Percentiles rank a stretch among this genome's conserved stretches.
These are phyloP conservation scores for Clonostachys sp. DNA, from an alignment of 2,329 filamentous ascomycete species.

Conservation along the genomic window DNA sequence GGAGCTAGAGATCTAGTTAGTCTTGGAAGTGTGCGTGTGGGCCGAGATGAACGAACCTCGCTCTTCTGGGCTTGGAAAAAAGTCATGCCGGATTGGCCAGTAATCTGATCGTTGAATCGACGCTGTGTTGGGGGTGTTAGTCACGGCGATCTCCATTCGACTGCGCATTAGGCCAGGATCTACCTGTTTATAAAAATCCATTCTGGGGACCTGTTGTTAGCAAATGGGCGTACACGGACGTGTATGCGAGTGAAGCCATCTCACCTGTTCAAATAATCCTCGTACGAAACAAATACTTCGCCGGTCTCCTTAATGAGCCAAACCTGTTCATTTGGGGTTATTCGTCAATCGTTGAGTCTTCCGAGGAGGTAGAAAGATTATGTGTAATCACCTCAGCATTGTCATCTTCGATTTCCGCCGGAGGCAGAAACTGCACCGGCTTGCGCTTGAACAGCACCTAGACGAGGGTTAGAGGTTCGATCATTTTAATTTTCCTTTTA, in stretches of 20 bases:
- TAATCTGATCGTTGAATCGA: slow-evolving; percentile 93
- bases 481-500: not conserved
- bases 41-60: slow-evolving; percentile 60
- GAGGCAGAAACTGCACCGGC: slow-evolving; percentile 77
- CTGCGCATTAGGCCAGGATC: slow-evolving; percentile 14
- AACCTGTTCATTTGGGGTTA: slow-evolving; percentile 49
- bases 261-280: slow-evolving; percentile 80
- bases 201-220: slow-evolving; percentile 39
- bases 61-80: slow-evolving; percentile 92
- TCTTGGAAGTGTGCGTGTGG: slow-evolving; percentile 1
- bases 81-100: slow-evolving; percentile 82
- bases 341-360: too few species aligned
- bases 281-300: slow-evolving; percentile 85
- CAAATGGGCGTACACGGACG: not conserved
- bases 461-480: not conserved
- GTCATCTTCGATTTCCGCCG: slow-evolving; percentile 72
- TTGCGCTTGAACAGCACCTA: slow-evolving; percentile 96
- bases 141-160: not conserved
- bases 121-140: slow-evolving; percentile 49
- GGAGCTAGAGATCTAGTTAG: slow-evolving; percentile 42
- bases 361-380: too few species aligned
- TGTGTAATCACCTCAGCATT: slow-evolving; percentile 64
- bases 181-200: slow-evolving; percentile 93
- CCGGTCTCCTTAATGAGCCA: slow-evolving; percentile 89
- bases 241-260: slow-evolving; percentile 18